Percentiles rank a stretch among this genome's conserved stretches.
These are phyloP conservation scores for Ganoderma meredithae DNA, from an alignment of 1,284 basidiomycete species.

Conservation along the genomic window DNA sequence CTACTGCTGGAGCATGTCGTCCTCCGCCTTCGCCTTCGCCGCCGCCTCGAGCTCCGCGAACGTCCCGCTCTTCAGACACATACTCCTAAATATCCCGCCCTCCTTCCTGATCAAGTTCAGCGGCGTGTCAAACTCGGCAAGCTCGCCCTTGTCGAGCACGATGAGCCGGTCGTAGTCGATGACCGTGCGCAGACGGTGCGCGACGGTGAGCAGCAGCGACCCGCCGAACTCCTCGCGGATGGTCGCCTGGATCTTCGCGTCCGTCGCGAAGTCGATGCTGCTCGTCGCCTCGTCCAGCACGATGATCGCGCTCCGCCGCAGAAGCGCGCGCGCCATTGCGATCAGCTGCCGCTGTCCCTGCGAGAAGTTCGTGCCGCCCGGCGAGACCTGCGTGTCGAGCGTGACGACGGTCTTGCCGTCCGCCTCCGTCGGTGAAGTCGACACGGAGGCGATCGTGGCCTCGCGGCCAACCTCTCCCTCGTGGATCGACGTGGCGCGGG, in stretches of 20 bases:
- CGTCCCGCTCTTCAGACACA: constrained; percentile 86
- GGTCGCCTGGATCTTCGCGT: constrained; percentile 80
- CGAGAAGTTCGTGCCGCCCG: constrained; percentile 85
- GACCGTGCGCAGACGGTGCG: constrained; percentile 60
- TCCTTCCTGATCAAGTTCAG: constrained; percentile 77
- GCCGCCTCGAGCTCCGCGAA: constrained; percentile 72
- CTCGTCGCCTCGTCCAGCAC: constrained; percentile 87
- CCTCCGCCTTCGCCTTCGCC: constrained; percentile 54
- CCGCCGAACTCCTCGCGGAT: constrained; percentile 82
- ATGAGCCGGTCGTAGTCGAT: constrained; percentile 85
- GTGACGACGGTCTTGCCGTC: constrained; percentile 64
- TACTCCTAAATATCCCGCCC: constrained; percentile 76
- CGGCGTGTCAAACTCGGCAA: constrained; percentile 88
- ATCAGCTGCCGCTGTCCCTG: constrained; percentile 88
- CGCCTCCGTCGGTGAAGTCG: constrained; percentile 51
- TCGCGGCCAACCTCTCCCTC: constrained; percentile 41
- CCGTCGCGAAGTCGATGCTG: constrained; percentile 79
- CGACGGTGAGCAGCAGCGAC: constrained; percentile 61
- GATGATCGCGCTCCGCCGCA: constrained; percentile 79
- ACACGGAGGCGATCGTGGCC: constrained; percentile 45
- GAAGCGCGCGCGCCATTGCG: constrained; percentile 80
- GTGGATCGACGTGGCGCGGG: constrained; percentile 54
- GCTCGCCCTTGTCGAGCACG: constrained; percentile 82
- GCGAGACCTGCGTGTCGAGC: constrained; percentile 77
- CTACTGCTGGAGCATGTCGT: constrained; percentile 14